phyloP scores from a whole-genome alignment of 192 early-diverging fungal genomes.

The Fimicolochytrium jonesii region DNA sequence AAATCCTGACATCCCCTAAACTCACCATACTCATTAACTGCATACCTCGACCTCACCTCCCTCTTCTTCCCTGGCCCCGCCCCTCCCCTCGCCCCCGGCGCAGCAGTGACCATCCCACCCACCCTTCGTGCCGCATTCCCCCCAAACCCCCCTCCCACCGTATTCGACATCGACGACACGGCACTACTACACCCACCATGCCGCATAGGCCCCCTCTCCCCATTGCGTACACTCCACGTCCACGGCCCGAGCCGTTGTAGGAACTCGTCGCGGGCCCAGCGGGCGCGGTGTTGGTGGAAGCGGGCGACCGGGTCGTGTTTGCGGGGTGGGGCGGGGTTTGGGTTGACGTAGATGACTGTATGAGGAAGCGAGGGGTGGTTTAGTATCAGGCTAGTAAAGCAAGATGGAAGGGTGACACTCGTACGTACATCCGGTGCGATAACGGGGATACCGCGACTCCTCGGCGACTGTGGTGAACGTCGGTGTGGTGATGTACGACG shows the following conservation, averaged over 20 bases:
- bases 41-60: no score
- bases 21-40: no score
- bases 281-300: slow-evolving; percentile 26
- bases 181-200: no score
- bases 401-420: not conserved
- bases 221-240: not conserved
- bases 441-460: no score
- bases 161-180: not conserved
- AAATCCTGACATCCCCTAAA: no score
- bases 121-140: not conserved
- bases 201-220: not conserved
- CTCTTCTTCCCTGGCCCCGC: not conserved
- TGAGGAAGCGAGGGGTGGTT: no score
- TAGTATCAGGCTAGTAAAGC: no score
- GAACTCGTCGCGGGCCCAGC: slow-evolving; percentile 28
- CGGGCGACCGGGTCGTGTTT: slow-evolving; percentile 32
- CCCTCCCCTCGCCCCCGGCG: not conserved
- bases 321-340: not conserved
- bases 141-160: not conserved
- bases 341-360: no score
- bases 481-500: not conserved
- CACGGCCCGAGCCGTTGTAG: not conserved
- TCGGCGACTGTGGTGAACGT: not conserved
- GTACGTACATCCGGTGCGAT: slow-evolving; percentile 2
- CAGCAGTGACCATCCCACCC: not conserved